These are phyloP conservation scores for Fusarium brevicatenulatum DNA, from an alignment of 2,329 filamentous ascomycete genomes.

Conservation along the genomic window DNA sequence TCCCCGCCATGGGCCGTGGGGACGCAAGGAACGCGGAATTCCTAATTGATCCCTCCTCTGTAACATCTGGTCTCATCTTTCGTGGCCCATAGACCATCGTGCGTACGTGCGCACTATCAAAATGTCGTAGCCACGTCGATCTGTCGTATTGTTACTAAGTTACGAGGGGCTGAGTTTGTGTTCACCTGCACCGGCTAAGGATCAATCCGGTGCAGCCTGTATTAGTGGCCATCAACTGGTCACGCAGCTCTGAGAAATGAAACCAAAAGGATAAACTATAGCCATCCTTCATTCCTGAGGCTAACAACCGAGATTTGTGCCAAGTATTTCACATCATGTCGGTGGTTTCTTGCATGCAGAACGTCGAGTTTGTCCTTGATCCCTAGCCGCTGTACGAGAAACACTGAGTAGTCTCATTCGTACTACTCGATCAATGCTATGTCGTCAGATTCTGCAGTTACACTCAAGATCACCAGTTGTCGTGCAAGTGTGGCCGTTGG, in stretches of 20 bases:
- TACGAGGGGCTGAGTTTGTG: constrained; percentile 17
- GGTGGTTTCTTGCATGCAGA: not conserved
- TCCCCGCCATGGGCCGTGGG: constrained; percentile 24
- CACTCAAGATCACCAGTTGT: not conserved
- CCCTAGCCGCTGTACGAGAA: not conserved
- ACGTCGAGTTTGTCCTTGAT: not conserved
- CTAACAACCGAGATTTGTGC: not conserved
- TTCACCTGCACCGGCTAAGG: not conserved
- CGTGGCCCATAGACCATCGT: constrained; percentile 1
- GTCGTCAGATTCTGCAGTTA: not conserved
- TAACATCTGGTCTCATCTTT: constrained; percentile 21
- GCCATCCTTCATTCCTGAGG: constrained; percentile 14
- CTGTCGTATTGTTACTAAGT: not conserved
- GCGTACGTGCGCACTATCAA: constrained; percentile 7
- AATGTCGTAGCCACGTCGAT: constrained; percentile 23
- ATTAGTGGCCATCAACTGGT: not conserved
- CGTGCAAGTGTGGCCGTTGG: not conserved
- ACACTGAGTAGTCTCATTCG: not conserved
- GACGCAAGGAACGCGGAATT: constrained; percentile 23
- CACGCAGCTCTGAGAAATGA: not conserved
- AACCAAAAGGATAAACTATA: not conserved
- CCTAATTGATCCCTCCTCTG: not conserved
- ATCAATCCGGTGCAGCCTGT: constrained; percentile 7
- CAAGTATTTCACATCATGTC: not conserved
- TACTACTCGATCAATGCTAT: not conserved